Conservation (phyloP, 73 alveolate species). For the Paramecium pentaurelia region DNA sequence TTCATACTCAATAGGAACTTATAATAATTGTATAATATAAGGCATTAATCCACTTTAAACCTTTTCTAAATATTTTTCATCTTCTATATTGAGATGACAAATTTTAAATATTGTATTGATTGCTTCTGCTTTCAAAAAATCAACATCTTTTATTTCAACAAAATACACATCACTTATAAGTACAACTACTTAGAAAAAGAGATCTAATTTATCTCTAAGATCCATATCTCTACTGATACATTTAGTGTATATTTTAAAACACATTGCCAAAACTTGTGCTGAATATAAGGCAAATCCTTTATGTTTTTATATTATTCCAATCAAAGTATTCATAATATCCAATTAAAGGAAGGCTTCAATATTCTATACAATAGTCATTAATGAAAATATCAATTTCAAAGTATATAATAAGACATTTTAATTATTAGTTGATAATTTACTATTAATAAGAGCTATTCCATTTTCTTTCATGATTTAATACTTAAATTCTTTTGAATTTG, state of each 20-base stretch:
- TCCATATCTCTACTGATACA: conserved; percentile 30
- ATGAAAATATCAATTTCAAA: background rate
- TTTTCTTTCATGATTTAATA: conserved; percentile 17
- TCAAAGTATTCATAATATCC: background rate
- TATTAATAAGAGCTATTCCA: background rate
- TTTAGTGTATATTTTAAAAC: background rate
- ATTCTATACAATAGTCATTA: conserved; percentile 9
- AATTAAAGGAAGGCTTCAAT: background rate
- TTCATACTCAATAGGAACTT: background rate
- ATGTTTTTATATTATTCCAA: background rate
- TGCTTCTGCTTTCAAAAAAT: conserved; percentile 31
- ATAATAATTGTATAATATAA: background rate
- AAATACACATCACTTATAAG: background rate
- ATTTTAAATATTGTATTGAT: conserved; percentile 20
- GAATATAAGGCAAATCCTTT: conserved; percentile 5
- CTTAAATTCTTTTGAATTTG: conserved; percentile 3
- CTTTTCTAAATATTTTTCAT: background rate
- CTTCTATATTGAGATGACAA: background rate
- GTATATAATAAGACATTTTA: background rate
- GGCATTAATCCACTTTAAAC: background rate
- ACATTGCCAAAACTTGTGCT: background rate
- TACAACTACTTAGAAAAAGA: background rate
- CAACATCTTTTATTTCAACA: background rate
- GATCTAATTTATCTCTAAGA: background rate
- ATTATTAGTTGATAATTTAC: background rate